Evolutionary conservation across 306 rosid genomes (phyloP), one percentile per base, ranked within the genome.

Genomic region (Abrus precatorius): DNA sequence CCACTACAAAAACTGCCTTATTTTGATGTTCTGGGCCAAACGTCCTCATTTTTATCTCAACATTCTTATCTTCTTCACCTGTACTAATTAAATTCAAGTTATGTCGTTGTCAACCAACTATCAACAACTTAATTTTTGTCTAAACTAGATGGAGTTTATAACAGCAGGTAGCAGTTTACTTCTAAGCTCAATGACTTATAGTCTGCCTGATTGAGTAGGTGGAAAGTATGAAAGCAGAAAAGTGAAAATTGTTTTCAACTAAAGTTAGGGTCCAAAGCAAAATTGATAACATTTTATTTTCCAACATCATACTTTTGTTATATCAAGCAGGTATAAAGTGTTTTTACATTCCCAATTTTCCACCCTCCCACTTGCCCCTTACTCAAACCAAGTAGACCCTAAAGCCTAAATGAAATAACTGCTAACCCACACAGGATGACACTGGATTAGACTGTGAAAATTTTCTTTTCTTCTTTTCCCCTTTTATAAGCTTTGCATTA

Each of bases 1-100:
- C 98, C 84, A 93, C 95, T 67, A 96, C 84, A 84, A 84, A 96
- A 69, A 92, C 80, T 54, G 99, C 97, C 77, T 79, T 83, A 72
- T 82, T 84, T 36, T 79, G 86, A 70, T 89, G 84, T 60, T 88
- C 97, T 8, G 89, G 82, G 87, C 90, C 92, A 87, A 96, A 96
- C 14, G 93, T 90, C 92, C 74, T 93, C 98, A 96, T 38, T 87
- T 92, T 93, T 83, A 96, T 88, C 89, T 93, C 99, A 71, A 96
- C 87, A 78, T 93, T 96, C 88, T 88, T 92, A 74, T 96, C 98
- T 85, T 96, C 99, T 86, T 96, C 97, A 73, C 99, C 99, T 96
- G 99, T 86, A 89, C 83, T 85, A 77, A 41, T 61, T 85, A 81
- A 83, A 87, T 69, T 81, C 81, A 82, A 54, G 69, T 83, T 60